Percentiles rank a stretch among this genome's conserved stretches.
These are phyloP conservation scores for Xylaria sp. DNA, from an alignment of 2,329 filamentous ascomycete genomes.

Conservation along the genomic window DNA sequence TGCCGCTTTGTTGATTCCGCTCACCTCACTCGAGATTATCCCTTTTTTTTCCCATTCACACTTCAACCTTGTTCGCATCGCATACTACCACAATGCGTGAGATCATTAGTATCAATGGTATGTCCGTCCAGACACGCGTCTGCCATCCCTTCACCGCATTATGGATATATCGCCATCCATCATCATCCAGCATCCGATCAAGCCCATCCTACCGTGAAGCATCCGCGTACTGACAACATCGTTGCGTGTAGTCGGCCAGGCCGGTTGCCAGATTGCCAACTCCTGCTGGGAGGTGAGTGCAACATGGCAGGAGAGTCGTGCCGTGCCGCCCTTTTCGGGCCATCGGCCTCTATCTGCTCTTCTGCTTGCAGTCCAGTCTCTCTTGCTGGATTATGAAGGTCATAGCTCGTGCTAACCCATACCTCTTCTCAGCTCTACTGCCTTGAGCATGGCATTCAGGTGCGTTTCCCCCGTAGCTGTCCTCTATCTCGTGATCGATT, in stretches of 20 bases:
- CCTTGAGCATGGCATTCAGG: slow-evolving; percentile 99
- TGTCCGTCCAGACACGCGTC: slow-evolving; percentile 39
- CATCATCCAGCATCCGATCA: slow-evolving; percentile 17
- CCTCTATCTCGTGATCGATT: slow-evolving; percentile 4
- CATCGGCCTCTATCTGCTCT: slow-evolving; percentile 5
- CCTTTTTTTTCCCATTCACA: slow-evolving; percentile 27
- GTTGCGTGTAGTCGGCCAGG: slow-evolving; percentile 81
- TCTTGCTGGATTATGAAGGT: slow-evolving; percentile 27
- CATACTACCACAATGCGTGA: slow-evolving; percentile 78
- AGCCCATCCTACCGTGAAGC: slow-evolving; percentile 8
- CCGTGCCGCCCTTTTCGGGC: slow-evolving; percentile 4
- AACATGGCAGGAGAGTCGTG: slow-evolving; percentile 14
- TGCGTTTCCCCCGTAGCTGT: slow-evolving; percentile 43
- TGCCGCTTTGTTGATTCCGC: slow-evolving; percentile 22
- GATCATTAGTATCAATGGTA: slow-evolving; percentile 99
- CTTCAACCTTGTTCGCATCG: slow-evolving; percentile 31
- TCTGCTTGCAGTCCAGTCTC: slow-evolving; percentile 9
- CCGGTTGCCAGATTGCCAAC: slow-evolving; percentile 99
- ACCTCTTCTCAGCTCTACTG: slow-evolving; percentile 77
- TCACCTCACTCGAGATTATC: slow-evolving; percentile 17
- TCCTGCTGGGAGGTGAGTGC: slow-evolving; percentile 98
- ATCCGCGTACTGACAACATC: slow-evolving; percentile 47
- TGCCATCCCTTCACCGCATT: slow-evolving; percentile 40
- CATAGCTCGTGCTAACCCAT: slow-evolving; percentile 9
- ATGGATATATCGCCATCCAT: slow-evolving; percentile 24